Base-by-base conservation (phyloP, 176 grass and related monocot genomes). In the Areca catechu region DNA sequence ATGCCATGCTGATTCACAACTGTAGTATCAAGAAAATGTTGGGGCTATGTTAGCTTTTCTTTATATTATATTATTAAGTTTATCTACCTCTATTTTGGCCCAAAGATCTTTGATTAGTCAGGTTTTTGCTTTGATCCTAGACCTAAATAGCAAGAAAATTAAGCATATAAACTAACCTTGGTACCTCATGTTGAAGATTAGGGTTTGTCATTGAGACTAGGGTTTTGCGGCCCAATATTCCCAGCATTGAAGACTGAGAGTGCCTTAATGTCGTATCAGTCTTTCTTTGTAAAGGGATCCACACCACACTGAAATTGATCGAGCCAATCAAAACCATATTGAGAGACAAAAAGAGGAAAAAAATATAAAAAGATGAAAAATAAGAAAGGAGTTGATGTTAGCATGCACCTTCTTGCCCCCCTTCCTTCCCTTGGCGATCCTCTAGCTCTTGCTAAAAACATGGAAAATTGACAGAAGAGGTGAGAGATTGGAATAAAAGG, bases 391-490 rank as follows among this genome's bases (percentile, higher is more conserved):
- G 4, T 27, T 27, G 24, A 30, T 7, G 22, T 16, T 16, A 9
- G 6, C 86, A 60, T 66, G 90, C 86, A 24, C 79, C 76, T 96
- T 95, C 80, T 95, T 95, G 0, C 74, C 75, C 1, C 86, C 82
- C 71, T 96, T 96, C 68, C 84, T 84, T 0, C 92, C 86, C 75
- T 96, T 90, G 50, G 77, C 82, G 59, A 96, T 96, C 59, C 92
- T 29, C 83, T 90, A 85, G 86, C 87, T 96, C 80, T 90, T 96
- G 0, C 92, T 89, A 22, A 77, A 73, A 80, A 15, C 15, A 56
- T 24, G 3, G 20, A 15, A 28, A 4, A 18, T 14, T 16, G 52
- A 3, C 15, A 49, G 15, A 3, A 48, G 21, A 7, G 20, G 16
- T 10, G 16, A 5, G 37, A 43, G n/a, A 68, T 4, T 1, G 52